Percentiles rank a stretch among this genome's conserved stretches.
These are phyloP conservation scores for Cercospora beticola DNA, from an alignment of 2,329 filamentous ascomycete species.

Conservation along the genomic window DNA sequence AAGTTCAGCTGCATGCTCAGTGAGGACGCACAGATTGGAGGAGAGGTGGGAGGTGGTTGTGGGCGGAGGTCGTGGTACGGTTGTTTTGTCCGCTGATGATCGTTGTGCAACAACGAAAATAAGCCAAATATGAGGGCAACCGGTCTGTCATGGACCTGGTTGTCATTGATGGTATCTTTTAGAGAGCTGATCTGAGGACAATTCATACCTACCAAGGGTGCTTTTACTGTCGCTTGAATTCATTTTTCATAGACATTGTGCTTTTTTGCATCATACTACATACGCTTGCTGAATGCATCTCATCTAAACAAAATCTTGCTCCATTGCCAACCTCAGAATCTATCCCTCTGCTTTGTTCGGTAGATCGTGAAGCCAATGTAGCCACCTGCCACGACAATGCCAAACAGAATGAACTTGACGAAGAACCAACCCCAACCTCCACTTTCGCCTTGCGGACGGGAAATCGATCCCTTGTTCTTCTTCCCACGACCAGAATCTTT, in stretches of 20 bases:
- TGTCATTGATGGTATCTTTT: conserved; percentile 33
- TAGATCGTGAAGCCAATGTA: conserved; percentile 88
- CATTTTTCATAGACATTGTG: conserved; percentile 11
- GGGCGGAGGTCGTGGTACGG: conserved; percentile 12
- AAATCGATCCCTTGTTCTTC: conserved; percentile 53
- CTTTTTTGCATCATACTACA: conserved; percentile 10
- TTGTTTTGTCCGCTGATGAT: conserved; percentile 34
- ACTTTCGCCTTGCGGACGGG: conserved; percentile 37
- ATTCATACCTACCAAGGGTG: not conserved
- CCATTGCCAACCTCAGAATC: conserved; percentile 42
- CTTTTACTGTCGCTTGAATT: conserved; percentile 5
- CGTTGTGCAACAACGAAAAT: conserved; percentile 17
- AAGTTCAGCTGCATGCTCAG: conserved; percentile 14
- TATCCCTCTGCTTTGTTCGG: conserved; percentile 56
- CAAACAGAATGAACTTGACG: conserved; percentile 78
- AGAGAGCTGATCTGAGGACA: conserved; percentile 40
- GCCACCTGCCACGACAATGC: conserved; percentile 65
- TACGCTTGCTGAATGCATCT: conserved; percentile 5
- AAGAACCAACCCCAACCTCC: conserved; percentile 70
- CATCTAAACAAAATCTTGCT: not conserved
- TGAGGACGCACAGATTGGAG: conserved; percentile 26
- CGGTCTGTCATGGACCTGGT: conserved; percentile 29
- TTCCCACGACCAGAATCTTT: conserved; percentile 31
- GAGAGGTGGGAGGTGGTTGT: conserved; percentile 8
- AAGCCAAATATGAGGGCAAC: conserved; percentile 39